A percentile compares a stretch with the other conserved stretches of the same genome.
Conservation (phyloP, 768 basidiomycete genomes). For the Suillus bovinus region DNA sequence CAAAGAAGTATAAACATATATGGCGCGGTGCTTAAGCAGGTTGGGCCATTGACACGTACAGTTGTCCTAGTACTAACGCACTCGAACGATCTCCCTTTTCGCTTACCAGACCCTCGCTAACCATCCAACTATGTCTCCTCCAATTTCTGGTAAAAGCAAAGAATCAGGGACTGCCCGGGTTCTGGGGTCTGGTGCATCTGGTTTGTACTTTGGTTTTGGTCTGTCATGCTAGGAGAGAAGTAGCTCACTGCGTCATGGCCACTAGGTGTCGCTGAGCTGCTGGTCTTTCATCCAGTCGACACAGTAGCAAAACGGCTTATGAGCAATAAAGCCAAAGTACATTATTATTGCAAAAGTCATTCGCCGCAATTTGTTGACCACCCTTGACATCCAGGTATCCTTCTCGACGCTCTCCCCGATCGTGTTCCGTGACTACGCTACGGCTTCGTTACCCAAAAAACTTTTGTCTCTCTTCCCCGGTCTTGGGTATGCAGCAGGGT, state of each 20-base stretch:
- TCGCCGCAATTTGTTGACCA: constrained; percentile 3
- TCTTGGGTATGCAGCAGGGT: constrained; percentile 96
- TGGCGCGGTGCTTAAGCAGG: background rate
- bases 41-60: background rate
- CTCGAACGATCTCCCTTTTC: background rate
- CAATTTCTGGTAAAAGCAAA: constrained; percentile 48
- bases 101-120: background rate
- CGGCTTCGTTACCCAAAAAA: constrained; percentile 63
- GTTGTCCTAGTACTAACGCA: background rate
- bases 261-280: constrained; percentile 88
- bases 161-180: constrained; percentile 91
- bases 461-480: constrained; percentile 96
- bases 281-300: constrained; percentile 95
- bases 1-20: constrained; percentile 1
- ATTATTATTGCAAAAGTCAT: background rate
- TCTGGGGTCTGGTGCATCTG: constrained; percentile 90
- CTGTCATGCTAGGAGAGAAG: background rate
- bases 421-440: constrained; percentile 85
- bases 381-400: constrained; percentile 50
- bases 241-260: background rate
- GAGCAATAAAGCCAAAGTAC: constrained; percentile 91
- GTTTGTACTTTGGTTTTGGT: constrained; percentile 38
- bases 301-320: constrained; percentile 98
- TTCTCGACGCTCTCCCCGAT: constrained; percentile 64
- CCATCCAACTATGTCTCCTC: constrained; percentile 47